Conservation (phyloP, 768 basidiomycete genomes). For the Trametes elegans region DNA sequence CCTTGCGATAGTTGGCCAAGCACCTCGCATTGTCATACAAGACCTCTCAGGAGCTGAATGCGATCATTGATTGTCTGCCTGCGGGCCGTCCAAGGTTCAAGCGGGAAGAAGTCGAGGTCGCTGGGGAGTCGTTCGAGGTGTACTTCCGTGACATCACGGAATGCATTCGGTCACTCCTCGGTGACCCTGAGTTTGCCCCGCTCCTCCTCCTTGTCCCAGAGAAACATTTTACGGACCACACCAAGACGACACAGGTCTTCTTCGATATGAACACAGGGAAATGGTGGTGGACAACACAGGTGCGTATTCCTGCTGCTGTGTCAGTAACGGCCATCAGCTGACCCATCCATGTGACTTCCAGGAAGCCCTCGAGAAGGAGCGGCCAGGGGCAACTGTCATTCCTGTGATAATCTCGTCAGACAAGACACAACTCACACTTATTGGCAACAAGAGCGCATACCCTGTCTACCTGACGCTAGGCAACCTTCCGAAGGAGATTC, state of each 20-base stretch:
- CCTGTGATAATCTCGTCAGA: slow-evolving; percentile 28
- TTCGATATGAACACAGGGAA: slow-evolving; percentile 45
- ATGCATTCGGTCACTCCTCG: slow-evolving; percentile 34
- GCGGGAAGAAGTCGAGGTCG: slow-evolving; percentile 27
- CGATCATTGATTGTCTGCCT: slow-evolving; percentile 31
- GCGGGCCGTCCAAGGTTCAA: slow-evolving; percentile 25
- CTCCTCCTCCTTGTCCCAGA: slow-evolving; percentile 36
- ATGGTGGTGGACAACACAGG: slow-evolving; percentile 53
- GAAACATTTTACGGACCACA: slow-evolving; percentile 33
- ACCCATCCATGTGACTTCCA: background rate
- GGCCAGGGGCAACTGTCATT: slow-evolving; percentile 25
- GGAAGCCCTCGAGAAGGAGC: slow-evolving; percentile 9
- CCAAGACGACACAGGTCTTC: slow-evolving; percentile 29
- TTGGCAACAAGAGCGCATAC: slow-evolving; percentile 28
- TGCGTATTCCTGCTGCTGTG: slow-evolving; percentile 15
- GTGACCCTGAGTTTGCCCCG: slow-evolving; percentile 31
- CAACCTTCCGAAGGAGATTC: slow-evolving; percentile 26
- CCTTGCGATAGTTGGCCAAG: background rate
- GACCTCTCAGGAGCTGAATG: slow-evolving; percentile 30
- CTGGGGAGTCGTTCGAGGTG: slow-evolving; percentile 30
- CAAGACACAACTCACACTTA: slow-evolving; percentile 27
- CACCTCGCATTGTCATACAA: slow-evolving; percentile 28
- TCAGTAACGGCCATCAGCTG: background rate
- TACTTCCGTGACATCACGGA: slow-evolving; percentile 33
- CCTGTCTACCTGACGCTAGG: slow-evolving; percentile 33